Base-by-base conservation (phyloP, 1,139 yeast genomes). In the Geotrichum candidum region DNA sequence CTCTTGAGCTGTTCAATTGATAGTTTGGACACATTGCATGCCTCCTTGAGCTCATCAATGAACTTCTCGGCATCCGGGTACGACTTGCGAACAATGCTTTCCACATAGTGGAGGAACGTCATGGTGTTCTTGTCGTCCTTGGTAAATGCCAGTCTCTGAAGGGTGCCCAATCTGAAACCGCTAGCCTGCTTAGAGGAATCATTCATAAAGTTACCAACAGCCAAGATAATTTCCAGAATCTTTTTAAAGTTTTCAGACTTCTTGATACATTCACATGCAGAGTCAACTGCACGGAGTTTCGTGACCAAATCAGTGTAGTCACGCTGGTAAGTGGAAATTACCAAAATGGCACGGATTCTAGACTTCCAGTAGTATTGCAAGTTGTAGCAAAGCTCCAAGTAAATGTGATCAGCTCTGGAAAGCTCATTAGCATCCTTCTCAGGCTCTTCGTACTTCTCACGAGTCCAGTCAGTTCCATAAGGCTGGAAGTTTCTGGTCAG, bases 141-240 rank as follows among this genome's bases (percentile, higher is more conserved):
- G 77, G 95, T 86, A 70, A 91, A 90, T 58, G 87, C 89, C 63
- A 94, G 79, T 68, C 96, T 80, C 67, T 87, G 95, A 62, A 94
- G 78, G 1, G 97, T 88, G 45, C 90, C 88, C 53, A 94, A 77
- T 68, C 84, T 86, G 77, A 94, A 91, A 1, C 98, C 99, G 61
- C 81, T 76, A 0, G 96, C 97, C 67, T 86, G 87, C 69, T 88
- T 91, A 7, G 88, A 78, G 41, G 80, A 76, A 70, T 90, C 96
- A 73, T 94, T 94, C 98, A 94, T 94, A 70, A 86, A 91, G 71
- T 94, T 94, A 27, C 98, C 99, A 64, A 94, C 86, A 23, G 88
- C 87, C 66, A 91, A 81, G 60, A 94, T 89, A 53, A 94, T 82
- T 56, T 87, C 87, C 62, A 94, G 78, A 10, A 92, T 82, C 63